Evolutionary conservation across 805 yeast genomes (phyloP), one percentile per base, ranked within the genome.

Genomic region (Ogataea nonfermentans): DNA sequence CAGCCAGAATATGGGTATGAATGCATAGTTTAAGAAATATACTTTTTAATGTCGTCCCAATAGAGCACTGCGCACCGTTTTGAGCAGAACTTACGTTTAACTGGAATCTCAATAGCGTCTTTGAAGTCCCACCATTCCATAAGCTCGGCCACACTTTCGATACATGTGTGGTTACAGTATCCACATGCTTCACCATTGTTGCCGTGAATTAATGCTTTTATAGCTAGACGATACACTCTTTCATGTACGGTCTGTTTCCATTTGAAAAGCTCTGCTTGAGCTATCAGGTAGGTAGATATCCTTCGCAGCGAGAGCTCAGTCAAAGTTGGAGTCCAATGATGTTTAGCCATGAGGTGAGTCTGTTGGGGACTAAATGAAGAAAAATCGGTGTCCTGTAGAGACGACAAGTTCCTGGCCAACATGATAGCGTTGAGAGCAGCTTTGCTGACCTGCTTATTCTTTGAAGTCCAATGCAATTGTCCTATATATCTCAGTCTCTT

Each of bases 71-170:
- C 67, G 57, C 85, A 79, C 16, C 60, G 52, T 1, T 75, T 77
- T 43, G 74, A 66, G 47, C 85, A 79, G 47, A 79, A 79, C 43
- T 71, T 71, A 27, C 75, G 61, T 49, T 73, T 70, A 19, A 79
- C 65, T 0, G 86, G 84, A 3, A 78, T 58, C 24, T 65, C 55
- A 25, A 59, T 65, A 40, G 78, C 72, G 26, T 66, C 70, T 35
- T 73, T 65, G 32, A 78, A 65, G 49, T 79, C 80, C 85, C 86
- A 79, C 84, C 84, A 79, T 53, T 79, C 85, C 44, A 72, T 53
- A 1, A 73, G 67, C 48, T 79, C 81, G 0, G 84, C 84, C 10
- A 70, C 66, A 2, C 81, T 75, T 40, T 78, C 79, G 6, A 78
- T 71, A 3, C 73, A 64, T n/a, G 70, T 62, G 4, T 57, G 42